A percentile compares a stretch with the other conserved stretches of the same genome.
Evolutionary conservation across 2,329 filamentous ascomycete species (phyloP).

Genomic region (Coleophoma eucalyptorum): DNA sequence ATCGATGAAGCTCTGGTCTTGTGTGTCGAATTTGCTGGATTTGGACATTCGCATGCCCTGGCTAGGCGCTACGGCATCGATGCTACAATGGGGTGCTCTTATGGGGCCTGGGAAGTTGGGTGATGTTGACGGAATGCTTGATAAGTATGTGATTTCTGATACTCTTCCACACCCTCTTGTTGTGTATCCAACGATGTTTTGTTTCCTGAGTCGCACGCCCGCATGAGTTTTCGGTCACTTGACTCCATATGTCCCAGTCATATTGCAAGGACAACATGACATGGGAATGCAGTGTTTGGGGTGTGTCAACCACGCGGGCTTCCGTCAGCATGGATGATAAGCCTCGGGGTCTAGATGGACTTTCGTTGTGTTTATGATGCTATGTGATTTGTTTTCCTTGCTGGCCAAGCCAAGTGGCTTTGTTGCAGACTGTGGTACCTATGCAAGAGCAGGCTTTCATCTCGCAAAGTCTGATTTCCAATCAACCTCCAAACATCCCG

Average conservation of each 20-base stretch:
- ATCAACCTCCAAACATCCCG: conserved; percentile 6
- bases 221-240: conserved; percentile 59
- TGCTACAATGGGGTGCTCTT: conserved; percentile 71
- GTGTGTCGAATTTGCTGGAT: conserved; percentile 68
- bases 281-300: neutral
- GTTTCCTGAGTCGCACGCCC: conserved; percentile 28
- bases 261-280: conserved; percentile 16
- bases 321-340: neutral
- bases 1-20: conserved; percentile 73
- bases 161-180: conserved; percentile 10
- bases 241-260: conserved; percentile 35
- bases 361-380: no score
- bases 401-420: conserved; percentile 2
- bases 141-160: conserved; percentile 62
- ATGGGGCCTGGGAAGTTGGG: conserved; percentile 73
- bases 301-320: conserved; percentile 21
- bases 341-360: neutral
- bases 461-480: conserved; percentile 9
- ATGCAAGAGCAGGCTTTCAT: conserved; percentile 14
- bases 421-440: conserved; percentile 11
- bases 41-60: conserved; percentile 84
- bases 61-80: conserved; percentile 71
- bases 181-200: conserved; percentile 6
- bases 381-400: no score
- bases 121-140: conserved; percentile 71